Percentiles rank a stretch among this genome's conserved stretches.
Conservation (phyloP, 2,329 filamentous ascomycete genomes). For the Penicillium hesseltinei region DNA sequence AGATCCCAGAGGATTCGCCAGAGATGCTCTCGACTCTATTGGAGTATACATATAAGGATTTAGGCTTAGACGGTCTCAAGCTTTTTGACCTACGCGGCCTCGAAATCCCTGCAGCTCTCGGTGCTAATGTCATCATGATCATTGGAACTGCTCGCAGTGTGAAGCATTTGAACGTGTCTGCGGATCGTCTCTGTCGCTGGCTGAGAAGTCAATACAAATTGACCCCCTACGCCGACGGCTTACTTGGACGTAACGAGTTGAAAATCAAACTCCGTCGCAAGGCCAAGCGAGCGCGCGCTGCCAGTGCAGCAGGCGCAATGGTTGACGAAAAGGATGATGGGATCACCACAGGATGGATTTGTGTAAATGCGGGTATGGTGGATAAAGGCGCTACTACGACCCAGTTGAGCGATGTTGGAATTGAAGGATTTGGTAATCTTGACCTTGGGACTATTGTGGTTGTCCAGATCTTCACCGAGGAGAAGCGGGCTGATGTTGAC, state of each 20-base stretch:
- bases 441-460: slow-evolving; percentile 61
- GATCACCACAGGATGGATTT: slow-evolving; percentile 92
- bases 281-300: slow-evolving; percentile 74
- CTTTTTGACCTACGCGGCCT: slow-evolving; percentile 80
- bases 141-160: slow-evolving; percentile 88
- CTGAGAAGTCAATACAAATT: slow-evolving; percentile 71
- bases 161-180: slow-evolving; percentile 87
- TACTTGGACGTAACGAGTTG: slow-evolving; percentile 85
- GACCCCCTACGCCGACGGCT: slow-evolving; percentile 75
- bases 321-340: slow-evolving; percentile 70
- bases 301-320: slow-evolving; percentile 67
- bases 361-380: slow-evolving; percentile 78
- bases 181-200: slow-evolving; percentile 86
- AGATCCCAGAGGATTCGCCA: slow-evolving; percentile 68
- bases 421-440: slow-evolving; percentile 73
- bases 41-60: slow-evolving; percentile 74
- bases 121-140: slow-evolving; percentile 86
- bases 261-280: slow-evolving; percentile 82
- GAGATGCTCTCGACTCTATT: slow-evolving; percentile 69
- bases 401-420: slow-evolving; percentile 32
- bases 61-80: slow-evolving; percentile 78
- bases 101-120: slow-evolving; percentile 82
- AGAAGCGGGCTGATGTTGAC: slow-evolving; percentile 66
- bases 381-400: slow-evolving; percentile 48
- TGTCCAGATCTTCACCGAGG: slow-evolving; percentile 69